Percentiles rank a stretch among this genome's conserved stretches.
These are phyloP conservation scores for Lactifluus hygrophoroides DNA, from an alignment of 768 basidiomycete species.

Conservation along the genomic window DNA sequence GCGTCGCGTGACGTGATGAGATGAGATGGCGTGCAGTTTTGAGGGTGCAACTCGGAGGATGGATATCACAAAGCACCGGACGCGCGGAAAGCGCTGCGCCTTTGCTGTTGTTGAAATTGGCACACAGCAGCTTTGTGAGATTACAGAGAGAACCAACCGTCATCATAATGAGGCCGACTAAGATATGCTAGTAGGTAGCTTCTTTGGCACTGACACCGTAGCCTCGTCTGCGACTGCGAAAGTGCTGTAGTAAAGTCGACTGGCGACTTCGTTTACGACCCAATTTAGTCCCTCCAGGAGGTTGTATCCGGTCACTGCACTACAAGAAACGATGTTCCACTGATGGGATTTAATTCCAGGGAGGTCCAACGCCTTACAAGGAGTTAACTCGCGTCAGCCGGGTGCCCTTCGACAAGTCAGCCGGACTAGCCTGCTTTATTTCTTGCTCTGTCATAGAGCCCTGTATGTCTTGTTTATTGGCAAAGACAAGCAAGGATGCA, in stretches of 20 bases:
- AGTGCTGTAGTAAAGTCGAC: slow-evolving; percentile 77
- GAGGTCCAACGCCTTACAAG: slow-evolving; percentile 66
- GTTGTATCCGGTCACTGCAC: slow-evolving; percentile 84
- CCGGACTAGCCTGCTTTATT: slow-evolving; percentile 65
- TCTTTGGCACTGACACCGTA: neutral
- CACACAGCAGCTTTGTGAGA: neutral
- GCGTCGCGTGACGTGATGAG: neutral
- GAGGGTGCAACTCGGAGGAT: too few relatives aligned
- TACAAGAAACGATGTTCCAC: slow-evolving; percentile 88
- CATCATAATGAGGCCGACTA: neutral
- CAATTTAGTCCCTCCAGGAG: slow-evolving; percentile 82
- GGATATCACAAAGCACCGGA: neutral
- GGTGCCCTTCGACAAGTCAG: neutral
- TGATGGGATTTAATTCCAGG: slow-evolving; percentile 76
- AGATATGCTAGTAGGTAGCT: neutral
- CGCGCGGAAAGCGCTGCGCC: neutral
- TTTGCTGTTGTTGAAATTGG: neutral
- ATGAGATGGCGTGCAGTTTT: too few relatives aligned
- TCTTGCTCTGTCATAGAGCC: slow-evolving; percentile 77
- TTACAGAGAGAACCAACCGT: neutral
- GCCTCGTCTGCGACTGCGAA: slow-evolving; percentile 5
- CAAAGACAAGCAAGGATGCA: slow-evolving; percentile 92
- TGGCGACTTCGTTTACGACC: slow-evolving; percentile 84
- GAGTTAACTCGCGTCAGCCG: neutral
- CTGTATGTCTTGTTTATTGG: slow-evolving; percentile 94